phyloP scores from a whole-genome alignment of 106 monocot species.

The Dendrobium huoshanense region DNA sequence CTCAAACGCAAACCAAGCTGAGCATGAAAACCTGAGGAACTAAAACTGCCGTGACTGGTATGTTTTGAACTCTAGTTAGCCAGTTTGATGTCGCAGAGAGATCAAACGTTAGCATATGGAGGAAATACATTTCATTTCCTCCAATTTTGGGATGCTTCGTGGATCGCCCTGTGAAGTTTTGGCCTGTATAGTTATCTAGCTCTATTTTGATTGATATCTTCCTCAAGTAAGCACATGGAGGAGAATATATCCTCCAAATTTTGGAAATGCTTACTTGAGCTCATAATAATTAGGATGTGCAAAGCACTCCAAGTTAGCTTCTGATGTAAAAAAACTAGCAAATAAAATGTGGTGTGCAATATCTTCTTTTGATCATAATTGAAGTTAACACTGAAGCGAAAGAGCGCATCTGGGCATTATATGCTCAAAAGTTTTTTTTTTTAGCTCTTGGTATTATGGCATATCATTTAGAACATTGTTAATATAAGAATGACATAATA shows the following conservation, averaged over 20 bases:
- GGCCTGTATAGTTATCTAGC: neutral
- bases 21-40: neutral
- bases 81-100: neutral
- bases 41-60: neutral
- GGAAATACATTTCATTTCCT: slow-evolving; percentile 4
- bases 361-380: neutral
- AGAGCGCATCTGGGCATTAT: no score
- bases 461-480: no score
- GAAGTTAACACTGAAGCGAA: neutral
- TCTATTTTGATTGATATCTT: neutral
- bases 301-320: neutral
- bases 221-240: slow-evolving; percentile 4
- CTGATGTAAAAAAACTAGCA: neutral
- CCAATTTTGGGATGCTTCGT: slow-evolving; percentile 8
- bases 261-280: neutral
- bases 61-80: neutral
- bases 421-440: no score
- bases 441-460: no score
- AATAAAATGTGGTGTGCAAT: neutral
- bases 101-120: neutral
- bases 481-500: no score
- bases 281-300: neutral
- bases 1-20: neutral
- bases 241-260: slow-evolving; percentile 3
- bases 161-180: neutral